Base-by-base conservation (phyloP, 768 basidiomycete genomes). In the Kwoniella mangroviensis region DNA sequence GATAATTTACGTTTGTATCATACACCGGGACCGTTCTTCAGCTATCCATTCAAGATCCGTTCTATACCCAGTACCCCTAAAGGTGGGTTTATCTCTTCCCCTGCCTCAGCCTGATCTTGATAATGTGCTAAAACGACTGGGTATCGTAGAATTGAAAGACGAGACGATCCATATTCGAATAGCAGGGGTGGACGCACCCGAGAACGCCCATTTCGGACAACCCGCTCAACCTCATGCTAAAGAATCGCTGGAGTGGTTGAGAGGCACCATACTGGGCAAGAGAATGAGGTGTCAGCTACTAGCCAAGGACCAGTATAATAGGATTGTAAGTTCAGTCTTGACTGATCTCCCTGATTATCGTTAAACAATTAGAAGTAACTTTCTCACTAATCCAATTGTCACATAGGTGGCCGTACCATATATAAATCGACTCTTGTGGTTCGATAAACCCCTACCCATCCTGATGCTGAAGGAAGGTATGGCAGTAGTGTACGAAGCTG, bases 1-100 rank as follows among this genome's bases (percentile, higher is more conserved):
- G 95, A 98, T 82, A 93, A 93, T 78, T 94, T 96, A 81, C 85
- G 91, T 28, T 60, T 98, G 40, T 97, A 89, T 74, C 95, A 98
- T 78, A 94, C 90, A 0, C 94, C 95, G 0, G 86, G 87, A 0
- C 79, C 92, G 28, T 90, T 92, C 42, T 93, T 90, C 85, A 85
- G 86, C 58, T 91, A 88, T 86, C 92, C 91, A 0, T 71, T 92
- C 71, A 91, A 89, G 73, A 85, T 92, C 60, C 87, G 91, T 66
- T 79, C 82, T 15, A 84, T 94, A 45, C 93, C 94, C 0, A 79
- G 84, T 3, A 79, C 82, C 28, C 74, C 82, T 21, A 90, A 88
- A 88, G 89, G 90, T 90, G 42, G 28, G 77, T 67, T 19, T 45
- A 11, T 28, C n/a, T 19, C 28, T 54, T 26, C 11, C 12, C 41